These are phyloP conservation scores for Ustilago curta DNA, from an alignment of 1,284 basidiomycete species.

Conservation along the genomic window DNA sequence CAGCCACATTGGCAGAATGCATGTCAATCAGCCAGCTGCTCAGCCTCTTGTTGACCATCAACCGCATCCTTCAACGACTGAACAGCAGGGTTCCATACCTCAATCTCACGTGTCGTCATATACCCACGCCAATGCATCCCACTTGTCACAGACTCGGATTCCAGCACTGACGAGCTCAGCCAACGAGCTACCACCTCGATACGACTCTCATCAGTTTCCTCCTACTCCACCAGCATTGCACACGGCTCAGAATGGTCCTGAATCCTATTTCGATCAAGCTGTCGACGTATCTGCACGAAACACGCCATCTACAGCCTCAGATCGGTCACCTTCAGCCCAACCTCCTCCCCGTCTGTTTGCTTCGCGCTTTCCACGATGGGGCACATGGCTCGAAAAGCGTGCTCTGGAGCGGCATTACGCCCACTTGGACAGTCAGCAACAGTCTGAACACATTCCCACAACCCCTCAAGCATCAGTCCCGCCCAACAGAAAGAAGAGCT, in stretches of 20 bases:
- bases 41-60: constrained; percentile 2
- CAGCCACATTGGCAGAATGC: neutral
- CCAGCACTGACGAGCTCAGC: constrained; percentile 2
- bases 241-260: neutral
- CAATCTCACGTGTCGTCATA: neutral
- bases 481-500: constrained; percentile 45
- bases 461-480: neutral
- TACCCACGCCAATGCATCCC: neutral
- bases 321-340: neutral
- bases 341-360: constrained; percentile 21
- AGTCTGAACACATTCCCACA: neutral
- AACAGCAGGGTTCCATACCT: neutral
- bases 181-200: constrained; percentile 31
- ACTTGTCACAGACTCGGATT: neutral
- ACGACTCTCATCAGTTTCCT: constrained; percentile 46
- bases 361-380: constrained; percentile 51
- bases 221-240: constrained; percentile 45
- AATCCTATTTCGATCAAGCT: constrained; percentile 20
- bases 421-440: constrained; percentile 22
- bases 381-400: constrained; percentile 52
- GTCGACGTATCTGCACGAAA: neutral
- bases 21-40: neutral
- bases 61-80: neutral
- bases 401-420: constrained; percentile 53
- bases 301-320: neutral